Evolutionary conservation across 768 basidiomycete genomes (phyloP), one percentile per base, ranked within the genome.

Genomic region (Cystofilobasidium capitatum): DNA sequence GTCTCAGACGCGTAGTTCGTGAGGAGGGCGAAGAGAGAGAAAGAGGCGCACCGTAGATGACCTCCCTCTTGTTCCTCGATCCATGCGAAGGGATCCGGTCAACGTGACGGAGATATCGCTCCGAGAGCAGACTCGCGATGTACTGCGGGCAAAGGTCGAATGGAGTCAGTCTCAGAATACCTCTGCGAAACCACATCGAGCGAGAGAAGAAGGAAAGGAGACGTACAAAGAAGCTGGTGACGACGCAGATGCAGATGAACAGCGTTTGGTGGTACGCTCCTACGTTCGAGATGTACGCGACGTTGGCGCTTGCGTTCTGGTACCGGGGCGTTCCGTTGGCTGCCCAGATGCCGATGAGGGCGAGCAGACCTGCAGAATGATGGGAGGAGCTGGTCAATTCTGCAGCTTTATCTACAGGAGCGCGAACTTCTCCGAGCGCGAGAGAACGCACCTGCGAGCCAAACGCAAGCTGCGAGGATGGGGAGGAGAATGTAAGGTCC

Each of bases 71-170:
- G 60, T 67, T 67, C 6, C 58, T 36, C 22, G 73, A 64, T 0
- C 78, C 40, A 22, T 76, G 72, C 20, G 74, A 73, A 3, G 79
- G 79, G 2, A 80, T 70, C 9, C 79, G 75, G 51, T 79, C 78
- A 35, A 77, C 73, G 66, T 79, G 78, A 12, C 79, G 69, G 3
- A 80, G 72, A 77, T 76, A 79, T 35, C 78, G 71, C 68, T 79
- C 79, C 26, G 73, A 68, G 55, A 78, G 71, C 22, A 79, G 71
- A 1, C 74, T 68, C 6, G 74, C 44, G 64, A 76, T 73, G 75
- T 78, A 80, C 51, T 55, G 51, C 51, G 49, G 47, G 47, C 24
- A 54, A 8, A 17, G n/a, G n/a, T n/a, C 8, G 10, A 54, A 26
- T 9, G 20, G 6, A 24, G 49, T 26, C 49, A 54, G 14, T 3